Evolutionary conservation across 2,329 filamentous ascomycete species (phyloP).

Genomic region (Pseudogymnoascus sp.): DNA sequence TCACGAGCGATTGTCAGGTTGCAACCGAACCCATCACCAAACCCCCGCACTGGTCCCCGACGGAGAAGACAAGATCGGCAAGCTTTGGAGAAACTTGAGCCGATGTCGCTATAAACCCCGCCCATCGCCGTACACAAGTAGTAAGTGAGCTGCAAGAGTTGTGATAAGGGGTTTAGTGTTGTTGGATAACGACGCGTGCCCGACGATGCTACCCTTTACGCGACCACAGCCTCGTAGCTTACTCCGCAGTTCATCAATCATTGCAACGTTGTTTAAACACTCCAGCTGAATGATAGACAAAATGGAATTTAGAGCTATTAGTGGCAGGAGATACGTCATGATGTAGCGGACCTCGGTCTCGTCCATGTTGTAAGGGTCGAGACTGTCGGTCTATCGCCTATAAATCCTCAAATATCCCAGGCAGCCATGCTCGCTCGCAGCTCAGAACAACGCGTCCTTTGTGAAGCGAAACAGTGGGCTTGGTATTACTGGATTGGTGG

Average conservation of each 20-base stretch:
- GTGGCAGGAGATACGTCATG: not conserved
- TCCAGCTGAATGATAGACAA: not conserved
- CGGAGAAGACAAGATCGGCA: not conserved
- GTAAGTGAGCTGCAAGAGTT: not conserved
- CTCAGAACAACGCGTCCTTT: not conserved
- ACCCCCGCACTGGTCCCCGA: not conserved
- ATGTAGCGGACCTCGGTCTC: not conserved
- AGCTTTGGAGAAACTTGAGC: not conserved
- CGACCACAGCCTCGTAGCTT: not conserved
- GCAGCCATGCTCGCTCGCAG: not conserved
- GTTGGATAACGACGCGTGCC: not conserved
- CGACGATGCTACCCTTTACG: not conserved
- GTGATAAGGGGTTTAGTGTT: not conserved
- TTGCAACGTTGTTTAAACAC: not conserved
- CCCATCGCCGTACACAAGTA: not conserved
- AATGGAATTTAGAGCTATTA: not conserved
- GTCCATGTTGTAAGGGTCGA: not conserved
- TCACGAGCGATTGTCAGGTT: not conserved
- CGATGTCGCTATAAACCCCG: conserved; percentile 1
- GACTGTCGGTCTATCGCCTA: not conserved
- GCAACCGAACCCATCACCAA: not conserved
- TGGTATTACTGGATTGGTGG: not conserved
- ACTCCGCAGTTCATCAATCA: not conserved
- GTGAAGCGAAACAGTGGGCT: not conserved
- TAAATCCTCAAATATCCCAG: not conserved